Base-by-base conservation (phyloP, 2,329 filamentous ascomycete genomes). In the Microsporum canis region DNA sequence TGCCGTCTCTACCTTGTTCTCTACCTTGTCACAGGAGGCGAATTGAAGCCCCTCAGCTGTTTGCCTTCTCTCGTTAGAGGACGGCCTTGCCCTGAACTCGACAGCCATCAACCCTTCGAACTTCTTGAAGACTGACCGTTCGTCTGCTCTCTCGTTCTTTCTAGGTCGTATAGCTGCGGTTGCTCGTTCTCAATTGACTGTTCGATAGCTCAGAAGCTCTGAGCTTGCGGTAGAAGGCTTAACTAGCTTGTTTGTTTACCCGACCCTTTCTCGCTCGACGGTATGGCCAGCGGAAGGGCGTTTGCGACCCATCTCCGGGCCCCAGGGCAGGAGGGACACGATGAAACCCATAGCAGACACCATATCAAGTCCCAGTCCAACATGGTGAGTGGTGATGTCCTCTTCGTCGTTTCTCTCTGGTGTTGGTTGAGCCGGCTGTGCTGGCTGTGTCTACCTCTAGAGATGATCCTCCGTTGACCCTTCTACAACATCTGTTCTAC, bases 251-350 rank as follows among this genome's bases (percentile, higher is more conserved):
- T 41, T 41, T 41, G 38, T 41, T 41, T 41, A 41, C n/a, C 49
- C 12, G 10, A 10, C 5, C 43, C 43, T 17, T 4, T 14, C 5
- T 43, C 12, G 14, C 7, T 59, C 68, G 78, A 68, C 69, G 17
- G 17, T 23, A 92, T 92, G 88, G 85, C 88, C 66, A 81, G 49
- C 23, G 31, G 84, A 71, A 90, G 84, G 77, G 88, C 89, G 66
- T 79, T 96, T 69, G 90, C 91, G 66, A 81, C 88, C 49, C 92
- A 95, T 81, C 82, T 96, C 70, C 92, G 72, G 61, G 72, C 75
- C 56, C 82, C 85, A 64, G 76, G 77, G 63, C 69, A 70, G 41
- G 67, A 68, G 62, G 66, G 70, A 57, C 71, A 70, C 62, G 62
- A 72, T 61, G 67, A 70, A 60, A 69, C 69, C 57, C 71, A 75